Conservation (phyloP, 1,284 basidiomycete genomes). For the Phylloporus sp. region DNA sequence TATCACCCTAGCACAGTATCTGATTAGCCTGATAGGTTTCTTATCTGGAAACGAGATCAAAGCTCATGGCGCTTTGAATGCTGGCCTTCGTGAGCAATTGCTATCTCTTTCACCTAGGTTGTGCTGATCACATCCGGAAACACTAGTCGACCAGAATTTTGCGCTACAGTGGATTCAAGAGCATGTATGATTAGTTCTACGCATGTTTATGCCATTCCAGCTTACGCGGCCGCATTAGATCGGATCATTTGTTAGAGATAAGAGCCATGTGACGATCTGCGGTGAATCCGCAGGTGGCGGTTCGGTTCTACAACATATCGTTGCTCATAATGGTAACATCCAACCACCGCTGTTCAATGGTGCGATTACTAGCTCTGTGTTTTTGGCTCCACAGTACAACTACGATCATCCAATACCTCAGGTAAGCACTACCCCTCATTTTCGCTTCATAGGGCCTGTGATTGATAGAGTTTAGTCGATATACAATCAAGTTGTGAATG, state of each 20-base stretch:
- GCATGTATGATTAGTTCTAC: constrained; percentile 15
- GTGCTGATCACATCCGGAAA: background rate
- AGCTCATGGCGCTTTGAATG: background rate
- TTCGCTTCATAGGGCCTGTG: background rate
- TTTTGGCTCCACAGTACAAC: too few species aligned
- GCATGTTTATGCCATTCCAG: background rate
- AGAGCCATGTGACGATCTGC: too few species aligned
- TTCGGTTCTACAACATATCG: too few species aligned
- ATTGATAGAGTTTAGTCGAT: constrained; percentile 22
- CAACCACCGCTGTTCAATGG: constrained; percentile 27
- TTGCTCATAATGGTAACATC: constrained; percentile 29
- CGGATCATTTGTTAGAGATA: too few species aligned
- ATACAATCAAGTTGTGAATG: constrained; percentile 24
- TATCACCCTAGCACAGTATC: background rate
- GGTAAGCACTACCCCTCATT: too few species aligned
- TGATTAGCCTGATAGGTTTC: background rate
- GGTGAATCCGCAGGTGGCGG: too few species aligned
- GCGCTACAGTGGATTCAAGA: constrained; percentile 34
- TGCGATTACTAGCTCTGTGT: constrained; percentile 38
- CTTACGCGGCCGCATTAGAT: background rate
- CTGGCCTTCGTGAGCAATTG: background rate
- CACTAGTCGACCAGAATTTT: background rate
- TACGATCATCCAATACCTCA: too few species aligned
- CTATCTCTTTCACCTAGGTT: background rate
- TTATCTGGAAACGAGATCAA: background rate